Percentiles rank a stretch among this genome's conserved stretches.
Conservation (phyloP, 495 filamentous ascomycete species). For the Penicillium simplicissimum region DNA sequence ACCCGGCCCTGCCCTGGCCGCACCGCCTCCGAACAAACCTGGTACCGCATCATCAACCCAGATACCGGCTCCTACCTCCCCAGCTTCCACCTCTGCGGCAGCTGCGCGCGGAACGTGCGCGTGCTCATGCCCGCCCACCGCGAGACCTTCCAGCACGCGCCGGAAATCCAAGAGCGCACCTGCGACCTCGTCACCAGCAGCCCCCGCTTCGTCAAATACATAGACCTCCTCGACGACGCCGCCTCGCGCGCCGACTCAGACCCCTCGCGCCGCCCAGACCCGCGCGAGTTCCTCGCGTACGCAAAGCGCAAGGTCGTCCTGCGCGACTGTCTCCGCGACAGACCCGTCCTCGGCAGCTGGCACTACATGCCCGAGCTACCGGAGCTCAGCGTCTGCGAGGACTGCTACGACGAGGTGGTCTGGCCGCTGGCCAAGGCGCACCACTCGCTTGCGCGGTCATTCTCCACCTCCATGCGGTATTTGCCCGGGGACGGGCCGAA, state of each 20-base stretch:
- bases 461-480: conserved; percentile 48
- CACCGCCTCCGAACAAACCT: conserved; percentile 45
- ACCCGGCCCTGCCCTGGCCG: conserved; percentile 54
- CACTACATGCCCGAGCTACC: conserved; percentile 63
- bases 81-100: conserved; percentile 58
- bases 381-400: conserved; percentile 67
- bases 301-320: conserved; percentile 51
- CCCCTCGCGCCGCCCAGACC: conserved; percentile 43
- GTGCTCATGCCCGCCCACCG: conserved; percentile 51
- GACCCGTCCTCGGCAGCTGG: conserved; percentile 52
- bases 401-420: conserved; percentile 70
- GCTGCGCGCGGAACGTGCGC: conserved; percentile 54
- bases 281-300: conserved; percentile 50
- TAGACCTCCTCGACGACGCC: conserved; percentile 59
- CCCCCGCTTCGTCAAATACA: conserved; percentile 59
- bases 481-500: conserved; percentile 49
- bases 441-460: conserved; percentile 56
- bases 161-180: conserved; percentile 34
- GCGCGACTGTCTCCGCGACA: conserved; percentile 57
- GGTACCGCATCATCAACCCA: conserved; percentile 61
- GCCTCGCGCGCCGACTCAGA: conserved; percentile 48
- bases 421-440: conserved; percentile 58
- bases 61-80: conserved; percentile 49
- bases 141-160: conserved; percentile 46
- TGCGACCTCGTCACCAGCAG: conserved; percentile 54